Evolutionary conservation across 2,329 filamentous ascomycete genomes (phyloP).

Genomic region (Penicillium sp.): DNA sequence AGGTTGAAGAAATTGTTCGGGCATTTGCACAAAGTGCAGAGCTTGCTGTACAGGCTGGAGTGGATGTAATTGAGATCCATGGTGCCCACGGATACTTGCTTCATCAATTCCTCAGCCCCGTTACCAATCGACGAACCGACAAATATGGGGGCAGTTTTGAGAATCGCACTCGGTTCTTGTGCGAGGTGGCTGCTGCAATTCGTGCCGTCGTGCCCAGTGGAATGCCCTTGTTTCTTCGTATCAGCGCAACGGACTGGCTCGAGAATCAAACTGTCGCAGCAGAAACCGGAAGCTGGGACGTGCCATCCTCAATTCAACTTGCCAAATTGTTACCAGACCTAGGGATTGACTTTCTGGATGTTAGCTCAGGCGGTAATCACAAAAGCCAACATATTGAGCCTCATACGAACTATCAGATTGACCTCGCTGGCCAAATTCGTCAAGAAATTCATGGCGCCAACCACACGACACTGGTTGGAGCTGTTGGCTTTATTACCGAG

Average conservation of each 20-base stretch:
- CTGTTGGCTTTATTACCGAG: slow-evolving; percentile 54
- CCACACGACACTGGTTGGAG: slow-evolving; percentile 48
- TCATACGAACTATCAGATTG: slow-evolving; percentile 51
- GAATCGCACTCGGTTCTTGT: slow-evolving; percentile 64
- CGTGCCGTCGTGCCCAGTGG: slow-evolving; percentile 60
- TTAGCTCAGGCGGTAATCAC: slow-evolving; percentile 47
- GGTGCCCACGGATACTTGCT: slow-evolving; percentile 75
- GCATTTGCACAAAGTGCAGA: slow-evolving; percentile 58
- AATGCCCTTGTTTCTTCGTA: slow-evolving; percentile 69
- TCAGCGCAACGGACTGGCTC: slow-evolving; percentile 72
- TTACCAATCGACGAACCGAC: slow-evolving; percentile 64
- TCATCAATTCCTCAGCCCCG: slow-evolving; percentile 66
- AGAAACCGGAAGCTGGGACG: slow-evolving; percentile 38
- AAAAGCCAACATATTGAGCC: slow-evolving; percentile 44
- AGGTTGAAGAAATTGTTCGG: slow-evolving; percentile 63
- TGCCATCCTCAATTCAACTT: slow-evolving; percentile 39
- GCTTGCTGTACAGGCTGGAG: slow-evolving; percentile 64
- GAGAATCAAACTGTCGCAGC: slow-evolving; percentile 43
- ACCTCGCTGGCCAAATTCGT: slow-evolving; percentile 48
- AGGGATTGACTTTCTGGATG: slow-evolving; percentile 47
- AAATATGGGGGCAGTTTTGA: slow-evolving; percentile 50
- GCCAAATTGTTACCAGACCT: slow-evolving; percentile 41
- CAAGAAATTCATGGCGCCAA: slow-evolving; percentile 37
- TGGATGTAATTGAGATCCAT: slow-evolving; percentile 77
- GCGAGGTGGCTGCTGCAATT: slow-evolving; percentile 62